Percentiles rank a stretch among this genome's conserved stretches.
Evolutionary conservation across 371 early-diverging fungal species (phyloP).

Genomic region (Saksenaea oblongispora): DNA sequence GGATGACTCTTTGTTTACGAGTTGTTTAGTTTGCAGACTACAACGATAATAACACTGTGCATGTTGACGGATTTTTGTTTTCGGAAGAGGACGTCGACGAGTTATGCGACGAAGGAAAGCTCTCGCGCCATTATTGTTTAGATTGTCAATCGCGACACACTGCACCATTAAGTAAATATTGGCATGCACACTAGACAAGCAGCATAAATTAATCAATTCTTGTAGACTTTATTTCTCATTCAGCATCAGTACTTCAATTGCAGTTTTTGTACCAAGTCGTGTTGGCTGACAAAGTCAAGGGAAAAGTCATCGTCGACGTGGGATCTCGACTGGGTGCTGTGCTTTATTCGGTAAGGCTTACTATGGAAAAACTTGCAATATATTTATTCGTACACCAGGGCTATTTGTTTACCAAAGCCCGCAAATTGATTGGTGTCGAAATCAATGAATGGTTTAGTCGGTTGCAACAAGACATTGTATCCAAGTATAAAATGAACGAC

Average conservation of each 20-base stretch:
- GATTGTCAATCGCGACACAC: constrained; percentile 60
- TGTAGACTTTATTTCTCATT: constrained; percentile 67
- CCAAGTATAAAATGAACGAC: constrained; percentile 58
- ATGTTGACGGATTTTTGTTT: constrained; percentile 68
- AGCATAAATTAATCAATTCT: background rate
- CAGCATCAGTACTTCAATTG: constrained; percentile 60
- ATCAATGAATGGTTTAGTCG: constrained; percentile 65
- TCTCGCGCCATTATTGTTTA: constrained; percentile 64
- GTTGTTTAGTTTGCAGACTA: constrained; percentile 52
- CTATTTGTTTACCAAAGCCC: constrained; percentile 56
- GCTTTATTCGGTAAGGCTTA: constrained; percentile 53
- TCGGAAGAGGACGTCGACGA: constrained; percentile 69
- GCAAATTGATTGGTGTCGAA: constrained; percentile 62
- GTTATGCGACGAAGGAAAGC: constrained; percentile 59
- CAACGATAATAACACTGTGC: constrained; percentile 58
- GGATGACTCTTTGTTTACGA: background rate
- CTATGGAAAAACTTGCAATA: background rate
- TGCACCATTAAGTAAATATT: constrained; percentile 44
- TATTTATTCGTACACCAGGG: constrained; percentile 38
- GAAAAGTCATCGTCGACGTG: constrained; percentile 61
- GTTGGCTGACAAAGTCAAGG: constrained; percentile 47
- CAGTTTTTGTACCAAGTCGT: constrained; percentile 62
- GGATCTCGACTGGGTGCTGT: constrained; percentile 71
- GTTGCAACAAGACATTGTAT: constrained; percentile 56
- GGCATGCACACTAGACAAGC: background rate